phyloP scores from a whole-genome alignment of 805 yeast genomes.

The Candida stauntonica region DNA sequence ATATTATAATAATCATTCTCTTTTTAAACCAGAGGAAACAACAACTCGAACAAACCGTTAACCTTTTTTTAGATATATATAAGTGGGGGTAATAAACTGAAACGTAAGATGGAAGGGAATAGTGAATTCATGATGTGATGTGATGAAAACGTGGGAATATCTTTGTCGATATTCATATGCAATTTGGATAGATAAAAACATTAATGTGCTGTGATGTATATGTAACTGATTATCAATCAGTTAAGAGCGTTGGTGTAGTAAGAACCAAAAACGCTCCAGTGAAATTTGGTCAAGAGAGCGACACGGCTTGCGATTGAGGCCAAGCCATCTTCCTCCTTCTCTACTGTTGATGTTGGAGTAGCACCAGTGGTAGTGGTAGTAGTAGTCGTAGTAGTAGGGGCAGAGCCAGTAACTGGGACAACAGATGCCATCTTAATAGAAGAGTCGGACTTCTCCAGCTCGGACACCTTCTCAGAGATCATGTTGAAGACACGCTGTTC shows the following conservation, averaged over 20 bases:
- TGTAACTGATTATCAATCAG: neutral
- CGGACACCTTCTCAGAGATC: constrained; percentile 35
- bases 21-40: no score
- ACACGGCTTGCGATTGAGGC: constrained; percentile 59
- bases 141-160: no score
- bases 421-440: constrained; percentile 8
- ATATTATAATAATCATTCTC: no score
- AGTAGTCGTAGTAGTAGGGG: constrained; percentile 12
- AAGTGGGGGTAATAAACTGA: no score
- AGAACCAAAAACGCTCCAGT: constrained; percentile 78
- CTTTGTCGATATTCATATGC: neutral
- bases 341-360: no score
- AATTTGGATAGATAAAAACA: no score
- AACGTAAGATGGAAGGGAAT: no score
- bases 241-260: constrained; percentile 39
- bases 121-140: no score
- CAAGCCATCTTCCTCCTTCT: constrained; percentile 41
- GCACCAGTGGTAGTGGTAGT: constrained; percentile 12
- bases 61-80: no score
- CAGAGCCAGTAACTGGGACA: constrained; percentile 11
- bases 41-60: no score
- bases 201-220: constrained; percentile 1
- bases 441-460: constrained; percentile 16
- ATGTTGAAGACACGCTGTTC: constrained; percentile 61
- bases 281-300: constrained; percentile 55